Evolutionary conservation across 2,329 filamentous ascomycete species (phyloP), one percentile per base, ranked within the genome.

Genomic region (Fusarium drepaniforme): DNA sequence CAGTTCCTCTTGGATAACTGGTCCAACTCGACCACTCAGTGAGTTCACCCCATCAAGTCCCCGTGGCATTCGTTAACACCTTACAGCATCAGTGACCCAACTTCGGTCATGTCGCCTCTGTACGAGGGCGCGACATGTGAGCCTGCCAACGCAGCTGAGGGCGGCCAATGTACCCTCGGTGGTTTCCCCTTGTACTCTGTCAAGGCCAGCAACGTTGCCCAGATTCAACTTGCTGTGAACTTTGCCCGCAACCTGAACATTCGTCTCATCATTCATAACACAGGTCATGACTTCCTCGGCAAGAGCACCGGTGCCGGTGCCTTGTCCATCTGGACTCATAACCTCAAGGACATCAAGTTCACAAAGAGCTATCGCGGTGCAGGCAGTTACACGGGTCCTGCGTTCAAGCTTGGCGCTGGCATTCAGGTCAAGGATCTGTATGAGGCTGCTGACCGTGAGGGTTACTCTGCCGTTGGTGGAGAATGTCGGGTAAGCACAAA

Each of bases 221-320:
- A 88, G 67, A 83, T 88, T 38, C 86, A 87, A 75, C 82, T 85
- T 2, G 83, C 85, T 2, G 79, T 88, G 61, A 86, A 87, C 71
- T 86, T 88, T 70, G 86, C 87, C 16, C 82, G 84, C 16, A 83
- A 82, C 53, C 73, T 82, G n/a, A 86, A 88, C 76, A 78, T 89
- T 9, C 86, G 87, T 6, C 80, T 89, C 23, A 83, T 88, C 35
- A 81, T 89, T 60, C 87, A 77, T 60, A 83, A 89, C 79, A 89
- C 87, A 0, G 88, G 87, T 49, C 88, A 89, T 73, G 86, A 88
- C 70, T 88, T 86, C 74, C 80, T 83, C 30, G 91, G 90, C 49
- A 88, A 89, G 53, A 90, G 88, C 1, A 90, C 90, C 0, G 92
- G 91, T n/a, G 80, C 79, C 18, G 82, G 84, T n/a, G 76, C 82